These are phyloP conservation scores for Pulveroboletus sp. DNA, from an alignment of 768 basidiomycete species.

Conservation along the genomic window DNA sequence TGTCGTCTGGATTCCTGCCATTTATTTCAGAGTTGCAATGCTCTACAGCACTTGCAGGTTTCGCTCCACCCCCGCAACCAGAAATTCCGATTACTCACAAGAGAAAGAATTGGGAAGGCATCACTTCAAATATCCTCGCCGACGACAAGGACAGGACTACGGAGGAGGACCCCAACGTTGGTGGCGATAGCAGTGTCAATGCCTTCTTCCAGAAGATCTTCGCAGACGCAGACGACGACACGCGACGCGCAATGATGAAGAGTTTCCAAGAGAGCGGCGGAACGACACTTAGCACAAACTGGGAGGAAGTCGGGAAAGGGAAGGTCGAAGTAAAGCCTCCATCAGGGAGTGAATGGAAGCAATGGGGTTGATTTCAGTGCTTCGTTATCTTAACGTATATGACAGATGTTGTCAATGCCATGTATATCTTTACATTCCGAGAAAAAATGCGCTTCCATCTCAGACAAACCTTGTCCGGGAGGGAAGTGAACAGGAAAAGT, in stretches of 20 bases:
- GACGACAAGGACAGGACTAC: conserved; percentile 65
- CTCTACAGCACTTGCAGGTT: conserved; percentile 14
- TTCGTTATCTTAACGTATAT: no score
- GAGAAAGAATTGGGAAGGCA: conserved; percentile 86
- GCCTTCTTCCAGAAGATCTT: conserved; percentile 90
- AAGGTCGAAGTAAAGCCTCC: conserved; percentile 80
- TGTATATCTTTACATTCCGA: no score
- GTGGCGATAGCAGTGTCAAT: conserved; percentile 85
- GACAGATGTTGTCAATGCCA: neutral
- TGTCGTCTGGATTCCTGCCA: conserved; percentile 25
- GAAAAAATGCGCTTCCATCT: no score
- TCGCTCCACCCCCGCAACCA: conserved; percentile 33
- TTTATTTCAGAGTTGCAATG: neutral
- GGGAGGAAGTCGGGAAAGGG: conserved; percentile 78
- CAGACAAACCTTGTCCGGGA: no score
- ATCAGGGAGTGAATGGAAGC: conserved; percentile 77
- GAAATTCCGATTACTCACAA: conserved; percentile 35
- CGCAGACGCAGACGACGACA: conserved; percentile 86
- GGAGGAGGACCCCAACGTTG: conserved; percentile 83
- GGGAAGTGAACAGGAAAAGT: no score
- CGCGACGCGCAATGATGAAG: conserved; percentile 95
- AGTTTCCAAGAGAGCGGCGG: conserved; percentile 94
- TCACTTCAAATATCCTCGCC: conserved; percentile 63
- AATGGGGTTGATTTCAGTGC: conserved; percentile 62
- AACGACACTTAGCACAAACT: conserved; percentile 93